Conservation (phyloP, 495 filamentous ascomycete species). For the Daldinia concentrica region DNA sequence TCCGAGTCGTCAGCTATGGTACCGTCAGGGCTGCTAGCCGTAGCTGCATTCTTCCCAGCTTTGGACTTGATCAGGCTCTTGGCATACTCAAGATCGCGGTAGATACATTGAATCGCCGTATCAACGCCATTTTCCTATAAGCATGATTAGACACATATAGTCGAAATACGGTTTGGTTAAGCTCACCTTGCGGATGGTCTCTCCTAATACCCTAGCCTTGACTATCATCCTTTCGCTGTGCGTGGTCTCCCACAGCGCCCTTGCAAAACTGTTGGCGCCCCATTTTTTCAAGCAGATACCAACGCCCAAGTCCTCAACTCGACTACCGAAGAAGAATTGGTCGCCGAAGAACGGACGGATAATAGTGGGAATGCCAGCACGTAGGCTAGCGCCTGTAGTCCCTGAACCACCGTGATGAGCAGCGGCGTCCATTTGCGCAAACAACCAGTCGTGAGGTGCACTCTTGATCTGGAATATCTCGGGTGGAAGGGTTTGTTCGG, state of each 20-base stretch:
- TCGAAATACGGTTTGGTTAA: background rate
- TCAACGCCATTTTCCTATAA: slow-evolving; percentile 86
- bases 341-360: slow-evolving; percentile 98
- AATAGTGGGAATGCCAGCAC: slow-evolving; percentile 92
- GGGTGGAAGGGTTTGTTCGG: slow-evolving; percentile 77
- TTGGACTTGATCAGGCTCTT: slow-evolving; percentile 78
- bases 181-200: slow-evolving; percentile 85
- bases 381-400: slow-evolving; percentile 92
- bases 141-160: slow-evolving; percentile 26
- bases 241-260: slow-evolving; percentile 92
- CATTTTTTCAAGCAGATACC: slow-evolving; percentile 90
- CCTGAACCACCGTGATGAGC: slow-evolving; percentile 95
- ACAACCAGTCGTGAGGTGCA: slow-evolving; percentile 97
- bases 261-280: slow-evolving; percentile 80
- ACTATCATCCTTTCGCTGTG: slow-evolving; percentile 87
- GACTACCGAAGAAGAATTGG: slow-evolving; percentile 92
- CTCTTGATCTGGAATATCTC: slow-evolving; percentile 89
- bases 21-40: slow-evolving; percentile 40
- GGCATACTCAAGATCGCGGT: slow-evolving; percentile 96
- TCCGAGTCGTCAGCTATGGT: slow-evolving; percentile 49
- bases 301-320: slow-evolving; percentile 91
- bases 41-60: slow-evolving; percentile 58
- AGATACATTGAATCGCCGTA: slow-evolving; percentile 89
- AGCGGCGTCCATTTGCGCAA: slow-evolving; percentile 91
- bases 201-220: slow-evolving; percentile 82